A percentile compares a stretch with the other conserved stretches of the same genome.
Conservation (phyloP, 108 stramenopile species). For the Stephanodiscus triporus region DNA sequence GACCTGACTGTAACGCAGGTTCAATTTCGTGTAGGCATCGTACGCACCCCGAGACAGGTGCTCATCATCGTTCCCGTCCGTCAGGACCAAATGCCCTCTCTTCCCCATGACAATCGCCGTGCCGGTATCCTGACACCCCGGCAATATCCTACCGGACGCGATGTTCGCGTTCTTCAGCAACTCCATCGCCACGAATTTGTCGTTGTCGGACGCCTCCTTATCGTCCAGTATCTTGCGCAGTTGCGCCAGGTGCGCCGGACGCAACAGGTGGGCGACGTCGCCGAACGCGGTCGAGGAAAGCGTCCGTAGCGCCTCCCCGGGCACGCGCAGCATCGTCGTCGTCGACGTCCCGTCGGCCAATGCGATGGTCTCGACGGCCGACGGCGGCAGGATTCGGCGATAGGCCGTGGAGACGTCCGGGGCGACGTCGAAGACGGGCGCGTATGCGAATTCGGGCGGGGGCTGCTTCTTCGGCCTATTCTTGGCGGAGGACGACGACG, state of each 20-base stretch:
- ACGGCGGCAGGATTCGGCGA: conserved; percentile 58
- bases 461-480: conserved; percentile 27
- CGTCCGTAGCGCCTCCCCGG: conserved; percentile 57
- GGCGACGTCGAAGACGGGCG: conserved; percentile 69
- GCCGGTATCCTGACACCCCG: conserved; percentile 97
- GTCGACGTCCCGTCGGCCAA: conserved; percentile 56
- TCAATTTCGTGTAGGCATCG: conserved; percentile 90
- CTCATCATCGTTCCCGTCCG: conserved; percentile 95
- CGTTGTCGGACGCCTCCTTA: conserved; percentile 93
- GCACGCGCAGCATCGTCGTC: conserved; percentile 50
- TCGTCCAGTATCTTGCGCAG: conserved; percentile 94
- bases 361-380: conserved; percentile 57
- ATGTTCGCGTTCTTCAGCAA: conserved; percentile 96
- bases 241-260: conserved; percentile 90
- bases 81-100: conserved; percentile 89
- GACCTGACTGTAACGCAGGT: conserved; percentile 92
- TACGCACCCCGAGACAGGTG: conserved; percentile 87
- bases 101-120: conserved; percentile 95
- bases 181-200: conserved; percentile 95
- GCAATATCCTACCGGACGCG: conserved; percentile 87
- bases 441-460: conserved; percentile 59
- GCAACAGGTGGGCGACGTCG: conserved; percentile 94
- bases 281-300: conserved; percentile 78
- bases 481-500: conserved; percentile 4
- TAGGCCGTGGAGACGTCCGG: conserved; percentile 56